A percentile compares a stretch with the other conserved stretches of the same genome.
phyloP scores from a whole-genome alignment of 169 alveolate genomes.

The Perkinsus chesapeaki region DNA sequence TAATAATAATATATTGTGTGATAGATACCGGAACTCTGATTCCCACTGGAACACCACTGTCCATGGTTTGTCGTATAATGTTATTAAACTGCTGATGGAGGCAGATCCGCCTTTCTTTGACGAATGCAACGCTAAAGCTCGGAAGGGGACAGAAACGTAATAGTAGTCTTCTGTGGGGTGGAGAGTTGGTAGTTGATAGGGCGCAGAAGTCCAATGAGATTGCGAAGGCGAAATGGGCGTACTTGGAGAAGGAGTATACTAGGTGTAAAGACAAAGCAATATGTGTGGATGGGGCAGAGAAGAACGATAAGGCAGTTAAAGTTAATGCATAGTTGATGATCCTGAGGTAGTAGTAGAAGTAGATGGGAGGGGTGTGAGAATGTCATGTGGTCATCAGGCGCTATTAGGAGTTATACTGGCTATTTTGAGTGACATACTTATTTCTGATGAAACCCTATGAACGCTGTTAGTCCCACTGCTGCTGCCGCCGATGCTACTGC shows the following conservation, averaged over 20 bases:
- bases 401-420: no score
- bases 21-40: background rate
- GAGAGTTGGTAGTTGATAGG: background rate
- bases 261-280: background rate
- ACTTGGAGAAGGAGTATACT: background rate
- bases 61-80: slow-evolving; percentile 49
- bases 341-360: no score
- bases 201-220: background rate
- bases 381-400: no score
- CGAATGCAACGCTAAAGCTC: slow-evolving; percentile 40
- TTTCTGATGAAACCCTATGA: no score
- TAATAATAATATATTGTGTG: background rate
- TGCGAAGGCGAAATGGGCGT: background rate
- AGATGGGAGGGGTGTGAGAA: no score
- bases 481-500: no score
- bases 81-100: slow-evolving; percentile 43
- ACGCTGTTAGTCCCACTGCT: no score
- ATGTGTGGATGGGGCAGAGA: background rate
- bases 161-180: background rate
- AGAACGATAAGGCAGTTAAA: no score
- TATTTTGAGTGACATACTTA: no score
- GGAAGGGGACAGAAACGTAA: slow-evolving; percentile 36
- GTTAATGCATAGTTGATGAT: no score
- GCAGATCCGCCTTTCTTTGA: slow-evolving; percentile 51
- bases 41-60: slow-evolving; percentile 21